Evolutionary conservation across 1,139 yeast species (phyloP).

Genomic region (Tardiomyces blankii): DNA sequence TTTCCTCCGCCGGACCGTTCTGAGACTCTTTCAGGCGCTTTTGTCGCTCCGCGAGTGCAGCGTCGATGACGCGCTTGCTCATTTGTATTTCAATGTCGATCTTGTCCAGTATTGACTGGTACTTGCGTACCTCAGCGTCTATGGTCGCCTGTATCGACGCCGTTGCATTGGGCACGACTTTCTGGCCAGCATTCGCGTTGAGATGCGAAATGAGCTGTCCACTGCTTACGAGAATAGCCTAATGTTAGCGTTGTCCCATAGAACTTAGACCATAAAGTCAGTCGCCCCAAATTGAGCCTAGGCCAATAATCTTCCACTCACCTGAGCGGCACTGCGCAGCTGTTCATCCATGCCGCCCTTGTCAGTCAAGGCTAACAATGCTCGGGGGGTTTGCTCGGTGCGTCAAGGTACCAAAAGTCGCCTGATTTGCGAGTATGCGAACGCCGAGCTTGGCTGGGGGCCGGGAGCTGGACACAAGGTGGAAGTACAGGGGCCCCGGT

Average conservation of each 20-base stretch:
- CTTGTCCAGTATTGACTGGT: slow-evolving; percentile 15
- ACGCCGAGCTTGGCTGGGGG: too few relatives aligned
- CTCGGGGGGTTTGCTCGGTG: too few relatives aligned
- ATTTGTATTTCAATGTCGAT: slow-evolving; percentile 16
- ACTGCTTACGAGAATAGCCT: slow-evolving; percentile 14
- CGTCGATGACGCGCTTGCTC: slow-evolving; percentile 7
- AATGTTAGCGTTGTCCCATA: neutral
- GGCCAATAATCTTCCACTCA: neutral
- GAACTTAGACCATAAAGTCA: too few relatives aligned
- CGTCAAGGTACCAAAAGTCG: too few relatives aligned
- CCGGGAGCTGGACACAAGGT: too few relatives aligned
- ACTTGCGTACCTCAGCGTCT: slow-evolving; percentile 12
- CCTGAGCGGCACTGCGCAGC: neutral
- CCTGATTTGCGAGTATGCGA: too few relatives aligned
- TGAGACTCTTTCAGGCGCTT: neutral
- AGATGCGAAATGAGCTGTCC: slow-evolving; percentile 16
- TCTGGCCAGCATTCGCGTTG: slow-evolving; percentile 10
- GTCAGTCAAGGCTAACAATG: too few relatives aligned
- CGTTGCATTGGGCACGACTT: slow-evolving; percentile 17
- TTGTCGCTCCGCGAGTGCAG: neutral
- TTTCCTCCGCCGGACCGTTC: neutral
- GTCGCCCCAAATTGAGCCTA: too few relatives aligned
- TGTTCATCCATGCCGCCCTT: neutral
- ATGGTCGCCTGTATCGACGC: slow-evolving; percentile 14
- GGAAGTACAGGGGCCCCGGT: too few relatives aligned